phyloP scores from a whole-genome alignment of 345 rosid species.

The Salix arbutifolia region DNA sequence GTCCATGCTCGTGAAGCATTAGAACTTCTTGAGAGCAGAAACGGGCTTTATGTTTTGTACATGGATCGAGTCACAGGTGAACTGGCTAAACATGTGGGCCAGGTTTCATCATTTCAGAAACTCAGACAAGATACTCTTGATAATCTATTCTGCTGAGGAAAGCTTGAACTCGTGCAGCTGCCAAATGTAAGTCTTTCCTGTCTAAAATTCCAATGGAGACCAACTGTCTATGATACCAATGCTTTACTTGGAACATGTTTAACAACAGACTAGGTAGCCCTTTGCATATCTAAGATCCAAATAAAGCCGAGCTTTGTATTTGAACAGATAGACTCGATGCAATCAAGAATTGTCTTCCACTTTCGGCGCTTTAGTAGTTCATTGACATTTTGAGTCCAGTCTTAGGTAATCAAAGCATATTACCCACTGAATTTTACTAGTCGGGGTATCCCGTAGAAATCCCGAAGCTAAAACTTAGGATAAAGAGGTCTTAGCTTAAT shows the following conservation, averaged over 20 bases:
- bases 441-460: background rate
- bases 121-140: slow-evolving; percentile 49
- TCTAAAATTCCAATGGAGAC: background rate
- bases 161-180: background rate
- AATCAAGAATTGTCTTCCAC: background rate
- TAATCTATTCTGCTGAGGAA: slow-evolving; percentile 34
- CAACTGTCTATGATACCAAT: too few species aligned
- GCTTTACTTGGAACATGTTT: background rate
- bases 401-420: background rate
- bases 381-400: background rate
- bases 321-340: background rate
- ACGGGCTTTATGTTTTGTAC: slow-evolving; percentile 64
- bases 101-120: slow-evolving; percentile 42
- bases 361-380: background rate
- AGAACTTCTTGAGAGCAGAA: slow-evolving; percentile 64
- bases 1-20: slow-evolving; percentile 61
- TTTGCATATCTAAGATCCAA: background rate
- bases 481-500: background rate
- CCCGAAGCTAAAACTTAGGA: background rate
- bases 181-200: background rate
- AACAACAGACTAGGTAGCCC: background rate
- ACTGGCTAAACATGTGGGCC: slow-evolving; percentile 56
- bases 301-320: background rate
- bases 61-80: slow-evolving; percentile 71
- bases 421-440: background rate